Conservation (phyloP, 306 rosid genomes). For the Vigna trinervia region DNA sequence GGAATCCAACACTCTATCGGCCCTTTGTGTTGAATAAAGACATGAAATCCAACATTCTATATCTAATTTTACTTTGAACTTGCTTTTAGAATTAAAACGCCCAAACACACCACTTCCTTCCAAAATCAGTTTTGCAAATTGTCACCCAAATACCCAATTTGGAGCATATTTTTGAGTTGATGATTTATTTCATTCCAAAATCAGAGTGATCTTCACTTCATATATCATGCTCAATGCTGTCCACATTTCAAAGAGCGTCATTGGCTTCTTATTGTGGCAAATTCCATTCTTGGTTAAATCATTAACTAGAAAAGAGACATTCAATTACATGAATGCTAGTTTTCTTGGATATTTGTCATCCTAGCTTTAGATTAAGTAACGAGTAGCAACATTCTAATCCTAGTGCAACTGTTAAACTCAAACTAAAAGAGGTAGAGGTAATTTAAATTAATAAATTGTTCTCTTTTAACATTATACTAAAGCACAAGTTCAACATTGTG, state of each 20-base stretch:
- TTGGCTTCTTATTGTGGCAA: neutral
- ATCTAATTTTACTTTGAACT: too few species aligned
- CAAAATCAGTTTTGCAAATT: neutral
- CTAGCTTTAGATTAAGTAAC: neutral
- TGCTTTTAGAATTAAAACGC: neutral
- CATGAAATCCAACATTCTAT: too few species aligned
- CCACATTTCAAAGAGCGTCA: neutral
- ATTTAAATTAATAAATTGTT: conserved; percentile 19
- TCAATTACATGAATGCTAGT: neutral
- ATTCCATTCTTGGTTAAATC: neutral
- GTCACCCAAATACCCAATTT: neutral
- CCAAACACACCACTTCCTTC: neutral
- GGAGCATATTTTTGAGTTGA: neutral
- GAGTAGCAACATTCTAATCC: neutral
- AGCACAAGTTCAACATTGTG: neutral
- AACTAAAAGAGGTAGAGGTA: conserved; percentile 18
- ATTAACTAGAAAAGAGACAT: conserved; percentile 4
- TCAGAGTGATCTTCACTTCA: neutral
- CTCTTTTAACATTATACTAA: conserved; percentile 23
- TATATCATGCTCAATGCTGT: neutral
- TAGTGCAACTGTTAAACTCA: neutral
- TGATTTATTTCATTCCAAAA: neutral
- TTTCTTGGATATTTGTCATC: conserved; percentile 14
- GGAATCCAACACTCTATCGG: neutral
- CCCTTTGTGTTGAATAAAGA: neutral